Evolutionary conservation across 1,139 yeast genomes (phyloP).

Genomic region (Candida tetrigidarum): DNA sequence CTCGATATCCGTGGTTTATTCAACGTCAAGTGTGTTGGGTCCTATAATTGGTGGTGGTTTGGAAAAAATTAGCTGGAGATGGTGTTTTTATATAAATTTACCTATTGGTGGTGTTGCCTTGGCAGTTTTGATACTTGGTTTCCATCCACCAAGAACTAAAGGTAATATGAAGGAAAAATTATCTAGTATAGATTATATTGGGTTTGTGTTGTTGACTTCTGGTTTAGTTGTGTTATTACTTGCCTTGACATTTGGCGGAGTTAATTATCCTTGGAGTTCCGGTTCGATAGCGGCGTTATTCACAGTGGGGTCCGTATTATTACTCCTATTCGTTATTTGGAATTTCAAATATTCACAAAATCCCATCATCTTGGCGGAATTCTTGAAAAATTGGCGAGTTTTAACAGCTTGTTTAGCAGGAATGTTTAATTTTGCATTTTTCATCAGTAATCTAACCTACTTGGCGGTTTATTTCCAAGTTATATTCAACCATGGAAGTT

Average conservation of each 20-base stretch:
- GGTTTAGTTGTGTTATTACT: slow-evolving; percentile 37
- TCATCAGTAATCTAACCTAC: slow-evolving; percentile 48
- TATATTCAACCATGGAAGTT: slow-evolving; percentile 48
- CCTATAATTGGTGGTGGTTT: slow-evolving; percentile 75
- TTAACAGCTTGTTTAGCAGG: slow-evolving; percentile 42
- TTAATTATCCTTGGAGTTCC: slow-evolving; percentile 45
- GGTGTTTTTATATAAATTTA: slow-evolving; percentile 77
- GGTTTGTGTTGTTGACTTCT: slow-evolving; percentile 31
- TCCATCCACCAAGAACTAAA: slow-evolving; percentile 57
- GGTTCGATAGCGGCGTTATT: slow-evolving; percentile 59
- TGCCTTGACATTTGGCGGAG: slow-evolving; percentile 42
- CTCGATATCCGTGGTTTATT: slow-evolving; percentile 54
- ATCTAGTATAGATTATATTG: slow-evolving; percentile 36
- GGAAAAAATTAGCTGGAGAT: slow-evolving; percentile 70
- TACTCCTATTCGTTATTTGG: slow-evolving; percentile 47
- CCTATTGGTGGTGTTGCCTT: slow-evolving; percentile 68
- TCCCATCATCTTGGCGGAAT: slow-evolving; percentile 51
- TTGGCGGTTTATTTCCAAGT: slow-evolving; percentile 62
- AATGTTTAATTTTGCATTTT: slow-evolving; percentile 44
- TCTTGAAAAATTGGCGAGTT: slow-evolving; percentile 40
- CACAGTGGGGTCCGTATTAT: slow-evolving; percentile 53
- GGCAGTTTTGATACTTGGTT: slow-evolving; percentile 46
- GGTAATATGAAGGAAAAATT: slow-evolving; percentile 47
- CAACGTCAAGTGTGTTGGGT: slow-evolving; percentile 56
- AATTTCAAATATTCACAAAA: slow-evolving; percentile 48